Evolutionary conservation across 2,329 filamentous ascomycete species (phyloP).

Genomic region (Curvularia eragrostidis): DNA sequence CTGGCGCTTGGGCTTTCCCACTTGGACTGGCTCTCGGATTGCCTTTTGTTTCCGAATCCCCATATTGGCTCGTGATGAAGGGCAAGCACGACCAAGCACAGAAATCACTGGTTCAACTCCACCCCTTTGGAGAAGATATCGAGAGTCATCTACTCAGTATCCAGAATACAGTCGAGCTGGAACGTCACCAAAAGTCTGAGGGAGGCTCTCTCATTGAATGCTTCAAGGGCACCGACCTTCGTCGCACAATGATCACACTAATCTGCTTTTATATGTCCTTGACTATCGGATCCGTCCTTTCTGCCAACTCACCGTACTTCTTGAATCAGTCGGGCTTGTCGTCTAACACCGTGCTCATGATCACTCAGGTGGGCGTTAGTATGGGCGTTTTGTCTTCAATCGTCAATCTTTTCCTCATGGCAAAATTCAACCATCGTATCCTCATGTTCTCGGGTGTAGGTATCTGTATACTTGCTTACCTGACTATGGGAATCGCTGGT

Average conservation of each 20-base stretch:
- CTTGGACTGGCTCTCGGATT: slow-evolving; percentile 2
- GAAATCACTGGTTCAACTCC: slow-evolving; percentile 9
- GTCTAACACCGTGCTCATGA: neutral
- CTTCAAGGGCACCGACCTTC: neutral
- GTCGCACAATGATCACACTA: neutral
- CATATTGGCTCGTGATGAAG: slow-evolving; percentile 12
- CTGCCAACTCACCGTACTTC: neutral
- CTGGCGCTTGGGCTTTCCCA: slow-evolving; percentile 12
- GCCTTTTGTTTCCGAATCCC: slow-evolving; percentile 15
- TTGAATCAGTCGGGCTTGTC: neutral
- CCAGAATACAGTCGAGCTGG: neutral
- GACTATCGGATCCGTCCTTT: neutral
- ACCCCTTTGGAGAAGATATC: neutral
- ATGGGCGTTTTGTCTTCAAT: neutral
- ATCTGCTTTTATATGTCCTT: neutral
- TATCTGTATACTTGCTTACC: neutral
- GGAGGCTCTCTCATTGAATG: neutral
- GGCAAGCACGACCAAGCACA: slow-evolving; percentile 10
- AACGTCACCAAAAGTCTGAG: slow-evolving; percentile 12
- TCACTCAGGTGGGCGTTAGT: neutral
- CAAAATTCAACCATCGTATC: neutral
- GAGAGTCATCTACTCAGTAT: neutral
- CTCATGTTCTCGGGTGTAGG: neutral
- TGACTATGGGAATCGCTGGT: neutral
- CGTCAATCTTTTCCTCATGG: neutral